Evolutionary conservation across 164 flowering plant genomes (phyloP).

Genomic region (Vitis cinerea): DNA sequence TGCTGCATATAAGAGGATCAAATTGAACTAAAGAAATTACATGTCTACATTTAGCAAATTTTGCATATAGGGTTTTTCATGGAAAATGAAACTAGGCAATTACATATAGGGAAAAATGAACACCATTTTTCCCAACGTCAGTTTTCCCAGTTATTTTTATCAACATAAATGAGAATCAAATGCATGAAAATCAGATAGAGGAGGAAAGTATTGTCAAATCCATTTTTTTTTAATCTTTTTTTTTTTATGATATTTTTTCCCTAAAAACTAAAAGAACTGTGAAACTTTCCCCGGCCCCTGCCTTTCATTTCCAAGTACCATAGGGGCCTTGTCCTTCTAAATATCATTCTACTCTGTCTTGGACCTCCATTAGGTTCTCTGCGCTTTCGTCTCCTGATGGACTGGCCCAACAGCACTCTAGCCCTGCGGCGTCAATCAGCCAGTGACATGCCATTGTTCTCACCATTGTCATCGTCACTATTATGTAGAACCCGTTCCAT

Average conservation of each 20-base stretch:
- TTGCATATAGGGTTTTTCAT: too few species aligned
- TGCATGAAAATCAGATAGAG: neutral
- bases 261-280: too few species aligned
- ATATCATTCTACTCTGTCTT: conserved; percentile 7
- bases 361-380: conserved; percentile 27
- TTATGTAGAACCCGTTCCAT: neutral
- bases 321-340: too few species aligned
- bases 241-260: neutral
- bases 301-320: too few species aligned
- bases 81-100: too few species aligned
- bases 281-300: too few species aligned
- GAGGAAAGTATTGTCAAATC: neutral
- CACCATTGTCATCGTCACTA: conserved; percentile 7
- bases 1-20: neutral
- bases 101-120: too few species aligned
- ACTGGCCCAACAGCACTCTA: conserved; percentile 36
- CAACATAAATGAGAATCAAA: neutral
- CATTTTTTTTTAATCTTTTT: neutral
- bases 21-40: neutral
- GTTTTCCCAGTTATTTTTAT: neutral
- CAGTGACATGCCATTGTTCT: conserved; percentile 19
- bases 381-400: conserved; percentile 41
- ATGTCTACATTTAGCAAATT: neutral
- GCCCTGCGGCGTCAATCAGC: conserved; percentile 32
- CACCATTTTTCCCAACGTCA: neutral